Conservation (phyloP, 108 stramenopile species). For the Craspedostauros australis region DNA sequence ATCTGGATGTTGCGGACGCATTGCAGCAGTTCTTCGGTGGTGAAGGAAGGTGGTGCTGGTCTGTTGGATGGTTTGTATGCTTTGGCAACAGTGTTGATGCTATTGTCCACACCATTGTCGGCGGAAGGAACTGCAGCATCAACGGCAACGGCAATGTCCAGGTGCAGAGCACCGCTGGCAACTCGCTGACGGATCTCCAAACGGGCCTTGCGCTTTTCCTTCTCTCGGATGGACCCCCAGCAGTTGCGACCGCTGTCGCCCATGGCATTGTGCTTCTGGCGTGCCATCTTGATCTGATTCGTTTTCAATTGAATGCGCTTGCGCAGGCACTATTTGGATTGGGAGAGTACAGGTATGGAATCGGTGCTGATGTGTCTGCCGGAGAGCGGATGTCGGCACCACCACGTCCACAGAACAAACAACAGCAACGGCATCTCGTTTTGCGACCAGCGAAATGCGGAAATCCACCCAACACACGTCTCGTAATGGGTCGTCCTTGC, state of each 20-base stretch:
- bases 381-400: too few relatives aligned
- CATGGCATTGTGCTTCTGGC: too few relatives aligned
- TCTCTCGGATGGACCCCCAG: conserved; percentile 64
- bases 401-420: too few relatives aligned
- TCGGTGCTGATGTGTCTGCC: too few relatives aligned
- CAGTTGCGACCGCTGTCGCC: conserved; percentile 38
- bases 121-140: background rate
- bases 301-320: too few relatives aligned
- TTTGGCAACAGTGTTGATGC: background rate
- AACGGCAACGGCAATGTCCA: background rate
- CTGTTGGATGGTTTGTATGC: background rate
- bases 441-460: too few relatives aligned
- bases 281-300: too few relatives aligned
- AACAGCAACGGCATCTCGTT: too few relatives aligned
- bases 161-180: background rate
- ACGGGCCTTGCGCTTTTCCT: conserved; percentile 53
- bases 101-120: background rate
- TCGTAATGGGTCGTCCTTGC: too few relatives aligned
- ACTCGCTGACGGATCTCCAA: conserved; percentile 53
- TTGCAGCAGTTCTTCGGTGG: background rate
- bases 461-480: too few relatives aligned
- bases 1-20: conserved; percentile 6
- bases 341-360: too few relatives aligned
- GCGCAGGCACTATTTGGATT: too few relatives aligned
- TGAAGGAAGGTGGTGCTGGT: background rate